Conservation (phyloP, 2,329 filamentous ascomycete species). For the Aspergillus pseudoglaucus region DNA sequence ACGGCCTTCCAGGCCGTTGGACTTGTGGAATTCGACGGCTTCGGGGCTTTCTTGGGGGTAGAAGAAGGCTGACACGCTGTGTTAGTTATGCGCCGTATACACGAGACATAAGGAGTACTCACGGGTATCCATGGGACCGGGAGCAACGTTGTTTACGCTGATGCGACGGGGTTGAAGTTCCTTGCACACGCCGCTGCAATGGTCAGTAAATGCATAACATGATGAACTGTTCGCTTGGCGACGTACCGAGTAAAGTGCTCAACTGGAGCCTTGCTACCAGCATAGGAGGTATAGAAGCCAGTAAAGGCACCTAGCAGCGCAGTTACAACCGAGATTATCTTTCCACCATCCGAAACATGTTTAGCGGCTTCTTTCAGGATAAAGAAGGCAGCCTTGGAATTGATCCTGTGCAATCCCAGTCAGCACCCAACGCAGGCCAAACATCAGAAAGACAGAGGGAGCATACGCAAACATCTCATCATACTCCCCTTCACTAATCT, state of each 20-base stretch:
- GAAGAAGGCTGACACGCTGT: conserved; percentile 34
- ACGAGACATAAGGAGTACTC: conserved; percentile 9
- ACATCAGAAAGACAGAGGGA: background rate
- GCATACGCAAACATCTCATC: conserved; percentile 44
- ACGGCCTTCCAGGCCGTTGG: conserved; percentile 37
- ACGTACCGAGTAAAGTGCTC: conserved; percentile 52
- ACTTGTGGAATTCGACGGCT: conserved; percentile 41
- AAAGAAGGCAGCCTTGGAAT: conserved; percentile 44
- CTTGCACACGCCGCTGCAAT: conserved; percentile 43
- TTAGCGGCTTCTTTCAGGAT: conserved; percentile 40
- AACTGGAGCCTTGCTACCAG: conserved; percentile 52
- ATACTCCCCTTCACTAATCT: conserved; percentile 42
- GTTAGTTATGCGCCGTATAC: background rate
- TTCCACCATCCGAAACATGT: conserved; percentile 41
- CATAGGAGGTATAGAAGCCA: conserved; percentile 42
- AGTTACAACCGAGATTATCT: conserved; percentile 44
- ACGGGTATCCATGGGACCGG: conserved; percentile 51
- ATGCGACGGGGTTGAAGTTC: conserved; percentile 49
- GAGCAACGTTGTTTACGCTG: conserved; percentile 47
- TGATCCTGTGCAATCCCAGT: conserved; percentile 26
- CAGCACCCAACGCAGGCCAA: background rate
- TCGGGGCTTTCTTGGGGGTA: conserved; percentile 40
- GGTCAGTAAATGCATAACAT: background rate
- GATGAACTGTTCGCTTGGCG: conserved; percentile 10
- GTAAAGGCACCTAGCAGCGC: conserved; percentile 43